phyloP scores from a whole-genome alignment of 2,329 filamentous ascomycete genomes.

The Cladophialophora chaetospira region DNA sequence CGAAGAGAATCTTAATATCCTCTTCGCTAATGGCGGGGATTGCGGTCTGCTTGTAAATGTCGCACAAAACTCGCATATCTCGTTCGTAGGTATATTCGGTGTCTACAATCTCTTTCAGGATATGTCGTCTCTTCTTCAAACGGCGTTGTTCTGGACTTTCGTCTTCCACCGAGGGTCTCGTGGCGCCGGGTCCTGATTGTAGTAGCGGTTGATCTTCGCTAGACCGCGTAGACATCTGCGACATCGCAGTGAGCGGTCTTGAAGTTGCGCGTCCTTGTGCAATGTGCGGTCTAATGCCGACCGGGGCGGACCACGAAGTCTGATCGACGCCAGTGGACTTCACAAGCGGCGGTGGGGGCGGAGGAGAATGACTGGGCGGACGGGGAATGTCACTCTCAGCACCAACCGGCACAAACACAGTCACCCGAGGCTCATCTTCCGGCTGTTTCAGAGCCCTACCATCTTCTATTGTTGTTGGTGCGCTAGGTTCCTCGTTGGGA shows the following conservation, averaged over 20 bases:
- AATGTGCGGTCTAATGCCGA: conserved; percentile 13
- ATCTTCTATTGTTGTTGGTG: neutral
- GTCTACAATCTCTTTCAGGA: conserved; percentile 89
- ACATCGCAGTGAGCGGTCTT: conserved; percentile 23
- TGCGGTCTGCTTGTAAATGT: conserved; percentile 95
- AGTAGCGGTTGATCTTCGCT: conserved; percentile 20
- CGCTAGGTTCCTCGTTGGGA: conserved; percentile 1
- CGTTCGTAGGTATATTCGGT: conserved; percentile 89
- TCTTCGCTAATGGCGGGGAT: conserved; percentile 76
- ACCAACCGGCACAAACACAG: neutral
- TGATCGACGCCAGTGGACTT: conserved; percentile 26
- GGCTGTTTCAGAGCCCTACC: neutral
- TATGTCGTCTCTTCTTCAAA: conserved; percentile 76
- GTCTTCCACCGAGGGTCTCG: conserved; percentile 24
- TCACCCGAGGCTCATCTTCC: neutral
- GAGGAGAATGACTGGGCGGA: conserved; percentile 32
- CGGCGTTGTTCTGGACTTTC: conserved; percentile 62
- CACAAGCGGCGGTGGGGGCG: conserved; percentile 29
- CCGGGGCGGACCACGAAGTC: conserved; percentile 24
- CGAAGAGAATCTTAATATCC: conserved; percentile 87
- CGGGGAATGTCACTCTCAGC: conserved; percentile 22
- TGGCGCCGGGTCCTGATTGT: conserved; percentile 14
- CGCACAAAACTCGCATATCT: conserved; percentile 95
- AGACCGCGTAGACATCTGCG: conserved; percentile 25
- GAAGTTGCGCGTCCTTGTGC: conserved; percentile 13